Base-by-base conservation (phyloP, 345 rosid genomes). In the Lepidium sativum region DNA sequence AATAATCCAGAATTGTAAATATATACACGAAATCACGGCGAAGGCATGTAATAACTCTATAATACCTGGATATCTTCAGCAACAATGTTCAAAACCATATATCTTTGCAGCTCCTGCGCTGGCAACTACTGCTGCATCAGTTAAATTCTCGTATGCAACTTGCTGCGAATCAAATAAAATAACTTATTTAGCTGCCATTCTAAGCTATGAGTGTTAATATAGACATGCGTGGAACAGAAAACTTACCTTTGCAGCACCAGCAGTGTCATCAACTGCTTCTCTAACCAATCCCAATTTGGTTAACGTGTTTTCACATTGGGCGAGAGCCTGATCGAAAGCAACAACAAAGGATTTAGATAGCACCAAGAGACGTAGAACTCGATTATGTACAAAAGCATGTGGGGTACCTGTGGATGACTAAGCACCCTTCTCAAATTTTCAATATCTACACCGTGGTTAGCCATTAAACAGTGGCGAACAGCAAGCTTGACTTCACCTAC, bases 401-500 rank as follows among this genome's bases (percentile, higher is more conserved):
- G 39, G 29, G 27, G 42, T 75, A 88, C 99, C 95, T 94, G 99
- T 51, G 96, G 95, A 86, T 90, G 99, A 82, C 99, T 94, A 54
- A 94, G 81, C 67, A 90, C 99, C 77, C 99, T 86, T 69, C 54
- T 79, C 76, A 94, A 71, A 74, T 88, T 86, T 75, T 84, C 91
- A 47, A 88, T 39, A 74, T 81, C 72, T 37, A 94, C 97, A 69
- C 95, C 95, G 10, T 77, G 82, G 77, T 94, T 90, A 32, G 97
- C 99, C 67, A 94, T 74, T 56, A 94, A 79, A 86, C 99, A 94
- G 71, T 94, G 99, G 11, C 83, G 86, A 56, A 94, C 92, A 16
- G 92, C 86, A 51, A 90, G 77, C 71, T 90, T 94, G 52, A 94
- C 96, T 76, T 94, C 99, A 53, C 99, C 99, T 9, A 94, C 97